Base-by-base conservation (phyloP, 805 yeast genomes). In the Kuraishia ogatae region DNA sequence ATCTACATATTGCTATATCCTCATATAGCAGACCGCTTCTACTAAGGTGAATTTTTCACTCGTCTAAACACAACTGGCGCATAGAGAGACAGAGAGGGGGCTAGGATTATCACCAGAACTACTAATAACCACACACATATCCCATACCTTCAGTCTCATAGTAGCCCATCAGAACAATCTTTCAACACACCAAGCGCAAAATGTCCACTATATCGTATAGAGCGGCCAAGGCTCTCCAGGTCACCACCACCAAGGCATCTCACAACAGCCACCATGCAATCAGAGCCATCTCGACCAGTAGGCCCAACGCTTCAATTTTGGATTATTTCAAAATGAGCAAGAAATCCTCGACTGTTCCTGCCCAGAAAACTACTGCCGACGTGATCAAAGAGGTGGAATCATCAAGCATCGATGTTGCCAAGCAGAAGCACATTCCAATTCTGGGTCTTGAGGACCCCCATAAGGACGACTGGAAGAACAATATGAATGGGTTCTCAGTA, bases 291-390 rank as follows among this genome's bases (percentile, higher is more conserved):
- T 58, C 66, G 13, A 46, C 58, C 2, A 55, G 65, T 0, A 39
- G 52, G n/a, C 50, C 52, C 1, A 53, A 56, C 2, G 24, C 39
- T 6, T 65, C 71, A 0, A 61, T 69, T 6, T 53, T 69, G 50
- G 73, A 69, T 51, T 69, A 67, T 56, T 68, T 69, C 60, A 69
- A 64, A 50, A 62, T 66, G 50, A 66, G 61, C 61, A 69, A 66
- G 52, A 59, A 59, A 47, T 57, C 60, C 50, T 50, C 55, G 35
- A 56, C 56, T 19, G 50, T 53, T 4, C 6, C 56, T 15, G 35
- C 53, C 7, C 50, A 54, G 17, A 58, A 62, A 24, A 55, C 58
- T 23, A 61, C 63, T 19, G 64, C 54, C 13, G 64, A 67, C 35
- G 66, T 69, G n/a, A 68, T 69, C n/a, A 51, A 61, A 39, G 65